Percentiles rank a stretch among this genome's conserved stretches.
Conservation (phyloP, 1,139 yeast species). For the Geotrichum phurueaensis region DNA sequence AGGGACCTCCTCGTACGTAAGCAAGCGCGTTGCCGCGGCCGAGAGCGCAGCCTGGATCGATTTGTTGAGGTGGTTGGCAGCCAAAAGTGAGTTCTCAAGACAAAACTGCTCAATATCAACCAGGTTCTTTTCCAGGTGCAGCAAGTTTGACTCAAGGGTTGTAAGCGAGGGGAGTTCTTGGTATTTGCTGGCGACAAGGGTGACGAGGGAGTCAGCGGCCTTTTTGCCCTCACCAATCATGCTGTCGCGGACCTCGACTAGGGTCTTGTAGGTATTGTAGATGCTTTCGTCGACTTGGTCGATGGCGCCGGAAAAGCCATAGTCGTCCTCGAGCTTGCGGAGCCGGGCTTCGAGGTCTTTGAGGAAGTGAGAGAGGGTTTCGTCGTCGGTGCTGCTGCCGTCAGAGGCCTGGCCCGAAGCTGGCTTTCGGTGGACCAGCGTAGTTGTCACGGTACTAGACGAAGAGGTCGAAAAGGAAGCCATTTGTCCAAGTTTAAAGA, state of each 20-base stretch:
- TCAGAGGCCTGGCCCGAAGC: neutral
- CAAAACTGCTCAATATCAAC: slow-evolving; percentile 30
- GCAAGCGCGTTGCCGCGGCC: slow-evolving; percentile 49
- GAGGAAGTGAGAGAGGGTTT: slow-evolving; percentile 1
- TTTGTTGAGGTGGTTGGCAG: slow-evolving; percentile 21
- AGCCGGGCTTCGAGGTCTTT: slow-evolving; percentile 1
- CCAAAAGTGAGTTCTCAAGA: slow-evolving; percentile 19
- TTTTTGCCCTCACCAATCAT: slow-evolving; percentile 32
- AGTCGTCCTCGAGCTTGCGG: slow-evolving; percentile 29
- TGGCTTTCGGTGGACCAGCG: neutral
- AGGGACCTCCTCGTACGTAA: slow-evolving; percentile 85
- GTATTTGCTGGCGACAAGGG: slow-evolving; percentile 28
- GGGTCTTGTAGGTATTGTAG: slow-evolving; percentile 30
- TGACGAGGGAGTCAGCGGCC: slow-evolving; percentile 31
- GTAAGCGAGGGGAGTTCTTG: slow-evolving; percentile 16
- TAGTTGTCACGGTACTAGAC: neutral
- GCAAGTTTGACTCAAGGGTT: slow-evolving; percentile 22
- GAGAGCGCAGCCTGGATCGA: slow-evolving; percentile 34
- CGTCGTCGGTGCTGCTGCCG: neutral
- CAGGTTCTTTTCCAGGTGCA: slow-evolving; percentile 33
- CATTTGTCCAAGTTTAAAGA: neutral
- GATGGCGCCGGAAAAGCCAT: slow-evolving; percentile 29
- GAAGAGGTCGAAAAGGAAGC: slow-evolving; percentile 3
- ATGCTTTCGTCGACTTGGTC: slow-evolving; percentile 33
- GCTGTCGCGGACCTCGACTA: slow-evolving; percentile 31